phyloP scores from a whole-genome alignment of 192 early-diverging fungal genomes.

The Dissophora globulifera region DNA sequence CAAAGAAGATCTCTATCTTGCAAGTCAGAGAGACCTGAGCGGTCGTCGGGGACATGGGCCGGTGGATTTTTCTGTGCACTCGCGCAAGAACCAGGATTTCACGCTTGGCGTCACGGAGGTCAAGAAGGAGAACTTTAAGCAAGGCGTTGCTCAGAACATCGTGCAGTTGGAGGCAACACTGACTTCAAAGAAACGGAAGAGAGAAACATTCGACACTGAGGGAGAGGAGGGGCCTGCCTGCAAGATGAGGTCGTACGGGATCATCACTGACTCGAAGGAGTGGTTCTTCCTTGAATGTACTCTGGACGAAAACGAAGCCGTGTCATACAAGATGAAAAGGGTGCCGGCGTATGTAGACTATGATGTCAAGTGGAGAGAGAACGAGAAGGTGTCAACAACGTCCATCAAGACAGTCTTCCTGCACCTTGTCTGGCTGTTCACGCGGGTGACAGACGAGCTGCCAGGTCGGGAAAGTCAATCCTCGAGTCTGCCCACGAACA shows the following conservation, averaged over 20 bases:
- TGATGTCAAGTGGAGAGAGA: no score
- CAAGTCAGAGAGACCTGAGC: conserved; percentile 2
- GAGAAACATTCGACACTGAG: conserved; percentile 1
- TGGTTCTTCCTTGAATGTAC: conserved; percentile 13
- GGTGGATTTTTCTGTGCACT: conserved; percentile 17
- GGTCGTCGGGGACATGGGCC: conserved; percentile 16
- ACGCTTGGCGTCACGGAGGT: conserved; percentile 16
- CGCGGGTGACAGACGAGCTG: no score
- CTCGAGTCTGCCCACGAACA: no score
- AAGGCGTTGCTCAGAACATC: conserved; percentile 23
- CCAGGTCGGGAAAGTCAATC: no score
- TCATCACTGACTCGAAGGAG: conserved; percentile 9
- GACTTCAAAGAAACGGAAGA: conserved; percentile 16
- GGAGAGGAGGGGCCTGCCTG: background rate
- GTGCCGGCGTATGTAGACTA: background rate
- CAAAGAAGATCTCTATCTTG: conserved; percentile 15
- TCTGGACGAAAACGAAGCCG: background rate
- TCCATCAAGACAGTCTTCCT: no score
- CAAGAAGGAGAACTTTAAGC: conserved; percentile 19
- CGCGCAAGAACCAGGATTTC: background rate
- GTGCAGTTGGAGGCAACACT: conserved; percentile 15
- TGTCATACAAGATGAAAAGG: conserved; percentile 7
- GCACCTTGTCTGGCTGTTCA: no score
- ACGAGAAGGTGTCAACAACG: no score
- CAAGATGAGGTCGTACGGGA: conserved; percentile 7